Evolutionary conservation across 2,329 filamentous ascomycete species (phyloP), one percentile per base, ranked within the genome.

Genomic region (Raffaelea albimanens): DNA sequence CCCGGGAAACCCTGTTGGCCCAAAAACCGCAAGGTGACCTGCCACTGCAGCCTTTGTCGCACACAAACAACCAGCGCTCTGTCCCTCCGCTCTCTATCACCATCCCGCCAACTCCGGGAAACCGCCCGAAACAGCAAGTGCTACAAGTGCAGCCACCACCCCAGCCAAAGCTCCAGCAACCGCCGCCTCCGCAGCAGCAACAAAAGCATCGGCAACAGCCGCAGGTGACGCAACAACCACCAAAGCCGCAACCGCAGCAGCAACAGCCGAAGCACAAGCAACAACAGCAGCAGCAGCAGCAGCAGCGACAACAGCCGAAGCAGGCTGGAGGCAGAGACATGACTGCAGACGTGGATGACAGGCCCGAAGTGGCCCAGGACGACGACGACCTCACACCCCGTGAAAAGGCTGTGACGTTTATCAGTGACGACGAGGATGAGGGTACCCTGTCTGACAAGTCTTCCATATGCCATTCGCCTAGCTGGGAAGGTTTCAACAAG

Each of bases 391-490:
- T 40, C 16, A 59, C 59, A n/a, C 53, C 57, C 13, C 25, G 25
- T 13, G 25, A 29, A 13, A 29, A 29, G 13, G 25, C 18, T 1
- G 11, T 16, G 39, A 43, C 11, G 5, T 4, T 23, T 5, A 31
- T 18, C 7, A 14, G 13, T 31, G 58, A 61, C 31, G 50, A 59
- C 46, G 50, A 51, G 11, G 46, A 55, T 33, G 45, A 49, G 2
- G 38, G 43, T 1, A 54, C 60, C 23, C 60, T 61, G 52, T 70
- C 67, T 3, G 69, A 70, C 43, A 61, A 68, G 43, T 71, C 69
- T 3, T 73, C 70, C 0, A 76, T 80, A 46, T 82, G 78, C 51
- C 75, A 79, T 47, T 82, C 78, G 1, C 78, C 78, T 2, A 79
- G 71, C 47, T 82, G 78, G 78, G 76, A 80, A 52, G 71, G 74